Evolutionary conservation across 345 rosid species (phyloP).

Genomic region (Rhizophora apiculata): DNA sequence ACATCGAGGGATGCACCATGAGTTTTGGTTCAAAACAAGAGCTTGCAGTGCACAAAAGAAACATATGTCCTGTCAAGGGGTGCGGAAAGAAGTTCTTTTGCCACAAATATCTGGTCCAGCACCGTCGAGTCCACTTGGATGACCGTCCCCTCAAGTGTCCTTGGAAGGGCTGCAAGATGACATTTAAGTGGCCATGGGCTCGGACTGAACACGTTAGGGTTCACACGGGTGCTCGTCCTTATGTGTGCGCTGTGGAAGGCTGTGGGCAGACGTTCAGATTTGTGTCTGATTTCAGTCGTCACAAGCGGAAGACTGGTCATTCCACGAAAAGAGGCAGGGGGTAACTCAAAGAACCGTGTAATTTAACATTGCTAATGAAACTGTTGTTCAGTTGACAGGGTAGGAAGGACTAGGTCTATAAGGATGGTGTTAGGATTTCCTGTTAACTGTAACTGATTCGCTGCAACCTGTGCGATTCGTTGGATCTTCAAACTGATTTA

Average conservation of each 20-base stretch:
- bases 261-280: slow-evolving; percentile 96
- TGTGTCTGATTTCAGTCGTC: slow-evolving; percentile 94
- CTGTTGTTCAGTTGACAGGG: slow-evolving; percentile 32
- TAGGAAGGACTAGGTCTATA: slow-evolving; percentile 29
- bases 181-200: slow-evolving; percentile 99
- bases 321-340: slow-evolving; percentile 47
- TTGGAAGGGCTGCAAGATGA: slow-evolving; percentile 97
- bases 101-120: slow-evolving; percentile 95
- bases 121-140: slow-evolving; percentile 75
- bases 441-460: slow-evolving; percentile 29
- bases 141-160: slow-evolving; percentile 99
- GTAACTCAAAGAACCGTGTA: slow-evolving; percentile 13
- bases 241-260: slow-evolving; percentile 69
- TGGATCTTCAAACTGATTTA: neutral
- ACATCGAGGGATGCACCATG: slow-evolving; percentile 92
- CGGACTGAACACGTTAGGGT: slow-evolving; percentile 92
- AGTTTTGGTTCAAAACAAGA: slow-evolving; percentile 67
- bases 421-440: slow-evolving; percentile 24
- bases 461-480: slow-evolving; percentile 20
- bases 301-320: slow-evolving; percentile 94
- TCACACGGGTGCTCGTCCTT: slow-evolving; percentile 97
- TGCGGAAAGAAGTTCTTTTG: slow-evolving; percentile 95
- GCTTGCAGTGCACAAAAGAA: slow-evolving; percentile 69
- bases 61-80: slow-evolving; percentile 83
- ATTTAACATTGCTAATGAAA: slow-evolving; percentile 38